Evolutionary conservation across 2,329 filamentous ascomycete species (phyloP).

Genomic region (Fusarium transvaalense): DNA sequence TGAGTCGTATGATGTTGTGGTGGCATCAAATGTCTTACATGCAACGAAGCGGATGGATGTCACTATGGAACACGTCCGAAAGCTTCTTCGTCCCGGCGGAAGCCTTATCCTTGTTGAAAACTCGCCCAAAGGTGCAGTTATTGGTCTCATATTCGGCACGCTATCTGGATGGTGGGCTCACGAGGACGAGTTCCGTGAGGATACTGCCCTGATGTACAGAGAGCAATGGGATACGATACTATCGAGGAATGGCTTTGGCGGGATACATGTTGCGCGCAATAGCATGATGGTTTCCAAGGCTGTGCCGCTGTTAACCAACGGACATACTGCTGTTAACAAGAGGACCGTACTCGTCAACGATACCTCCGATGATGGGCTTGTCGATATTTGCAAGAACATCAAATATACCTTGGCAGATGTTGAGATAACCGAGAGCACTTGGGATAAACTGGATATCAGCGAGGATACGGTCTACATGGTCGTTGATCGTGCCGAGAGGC

Average conservation of each 20-base stretch:
- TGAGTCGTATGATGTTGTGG: slow-evolving; percentile 7
- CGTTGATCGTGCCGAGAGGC: neutral
- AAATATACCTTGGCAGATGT: neutral
- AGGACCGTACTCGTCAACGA: neutral
- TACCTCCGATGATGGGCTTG: neutral
- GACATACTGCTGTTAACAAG: neutral
- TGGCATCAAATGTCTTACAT: slow-evolving; percentile 16
- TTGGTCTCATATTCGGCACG: slow-evolving; percentile 12
- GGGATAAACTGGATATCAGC: neutral
- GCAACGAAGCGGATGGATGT: slow-evolving; percentile 10
- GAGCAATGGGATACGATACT: slow-evolving; percentile 10
- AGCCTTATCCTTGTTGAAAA: slow-evolving; percentile 8
- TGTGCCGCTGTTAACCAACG: neutral
- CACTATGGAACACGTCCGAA: slow-evolving; percentile 8
- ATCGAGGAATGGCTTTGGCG: slow-evolving; percentile 4
- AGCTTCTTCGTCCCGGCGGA: neutral
- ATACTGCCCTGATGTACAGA: slow-evolving; percentile 11
- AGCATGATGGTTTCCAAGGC: slow-evolving; percentile 23
- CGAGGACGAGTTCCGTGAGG: slow-evolving; percentile 11
- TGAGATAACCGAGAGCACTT: neutral
- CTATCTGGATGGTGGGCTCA: slow-evolving; percentile 18
- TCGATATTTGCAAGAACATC: neutral
- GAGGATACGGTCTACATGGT: neutral
- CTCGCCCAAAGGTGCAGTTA: slow-evolving; percentile 5
- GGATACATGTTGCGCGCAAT: slow-evolving; percentile 9